Evolutionary conservation across 1,139 yeast genomes (phyloP).

Genomic region (Protomyces pachydermus): DNA sequence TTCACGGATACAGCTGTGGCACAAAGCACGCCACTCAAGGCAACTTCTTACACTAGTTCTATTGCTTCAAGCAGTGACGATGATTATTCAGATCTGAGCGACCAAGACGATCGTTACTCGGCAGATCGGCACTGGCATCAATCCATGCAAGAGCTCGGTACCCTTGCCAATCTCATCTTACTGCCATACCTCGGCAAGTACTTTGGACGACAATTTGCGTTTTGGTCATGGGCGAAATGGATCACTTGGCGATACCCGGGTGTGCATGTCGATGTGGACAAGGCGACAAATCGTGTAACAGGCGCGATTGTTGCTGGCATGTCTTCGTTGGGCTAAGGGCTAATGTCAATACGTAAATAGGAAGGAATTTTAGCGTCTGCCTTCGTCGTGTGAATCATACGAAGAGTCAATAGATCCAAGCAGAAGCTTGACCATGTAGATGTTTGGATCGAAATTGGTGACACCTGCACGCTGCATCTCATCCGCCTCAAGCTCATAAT

Average conservation of each 20-base stretch:
- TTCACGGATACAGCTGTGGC: not conserved
- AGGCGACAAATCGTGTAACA: not conserved
- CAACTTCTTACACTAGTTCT: not conserved
- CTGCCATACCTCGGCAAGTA: slow-evolving; percentile 22
- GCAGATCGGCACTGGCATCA: slow-evolving; percentile 20
- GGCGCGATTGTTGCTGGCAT: not conserved
- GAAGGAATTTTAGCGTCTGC: not conserved
- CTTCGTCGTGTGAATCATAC: slow-evolving; percentile 22
- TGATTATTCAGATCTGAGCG: not conserved
- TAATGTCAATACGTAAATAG: not conserved
- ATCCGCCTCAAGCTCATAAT: slow-evolving; percentile 40
- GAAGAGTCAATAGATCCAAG: slow-evolving; percentile 21
- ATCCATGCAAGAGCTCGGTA: slow-evolving; percentile 11
- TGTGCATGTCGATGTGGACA: slow-evolving; percentile 7
- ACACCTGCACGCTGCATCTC: slow-evolving; percentile 39
- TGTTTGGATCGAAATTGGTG: slow-evolving; percentile 37
- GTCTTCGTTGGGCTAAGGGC: not conserved
- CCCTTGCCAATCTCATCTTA: slow-evolving; percentile 10
- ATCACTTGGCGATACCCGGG: slow-evolving; percentile 7
- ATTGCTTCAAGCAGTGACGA: not conserved
- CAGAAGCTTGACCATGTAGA: slow-evolving; percentile 39
- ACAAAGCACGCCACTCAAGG: not conserved
- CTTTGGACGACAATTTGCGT: slow-evolving; percentile 26
- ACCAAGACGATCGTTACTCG: not conserved
- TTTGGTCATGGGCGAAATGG: slow-evolving; percentile 21